Base-by-base conservation (phyloP, 139 green algal genomes). In the Tetradesmus obliquus region DNA sequence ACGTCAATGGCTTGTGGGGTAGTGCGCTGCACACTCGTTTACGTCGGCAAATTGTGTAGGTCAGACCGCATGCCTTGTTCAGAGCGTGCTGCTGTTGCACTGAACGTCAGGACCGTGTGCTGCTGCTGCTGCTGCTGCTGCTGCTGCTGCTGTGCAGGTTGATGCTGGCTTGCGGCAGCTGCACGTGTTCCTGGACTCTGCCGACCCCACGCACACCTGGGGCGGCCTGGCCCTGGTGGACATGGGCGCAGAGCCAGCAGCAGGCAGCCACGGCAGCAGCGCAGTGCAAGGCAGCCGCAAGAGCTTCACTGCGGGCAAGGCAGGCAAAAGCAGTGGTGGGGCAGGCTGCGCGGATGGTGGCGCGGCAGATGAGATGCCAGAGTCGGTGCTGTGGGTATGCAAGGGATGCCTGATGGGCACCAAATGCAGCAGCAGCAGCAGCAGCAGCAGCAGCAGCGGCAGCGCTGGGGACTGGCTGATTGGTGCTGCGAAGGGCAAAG, bases 341-440 rank as follows among this genome's bases (percentile, higher is more conserved):
- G 13, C 17, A 3, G 80, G 80, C 9, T 8, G 45, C 53, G 80
- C n/a, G 17, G 79, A 10, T 19, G 45, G 60, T 4, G 10, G 54
- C 20, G 45, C 45, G 1, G 80, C 45, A 58, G 24, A 55, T 58
- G 80, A 85, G 8, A n/a, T 85, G 24, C 80, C 80, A 45, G 80
- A 85, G 17, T 85, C 80, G 17, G 80, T 85, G 32, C 80, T 85
- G 80, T 85, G 80, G 80, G 80, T 85, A 8, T 85, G 80, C 10
- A 85, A 85, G 32, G 45, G 54, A 8, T 85, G 80, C 45, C 80
- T 85, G 45, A 85, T 62, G 80, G 80, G 80, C 5, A 19, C 10
- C 62, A 72, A 72, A 13, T 72, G 62, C 45, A 15, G 32, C 8
- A 8, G 45, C 80, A 53, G 9, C 45, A 19, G 80, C 10, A 12